phyloP scores from a whole-genome alignment of 2,329 filamentous ascomycete genomes.

The Aspergillus fischeri region DNA sequence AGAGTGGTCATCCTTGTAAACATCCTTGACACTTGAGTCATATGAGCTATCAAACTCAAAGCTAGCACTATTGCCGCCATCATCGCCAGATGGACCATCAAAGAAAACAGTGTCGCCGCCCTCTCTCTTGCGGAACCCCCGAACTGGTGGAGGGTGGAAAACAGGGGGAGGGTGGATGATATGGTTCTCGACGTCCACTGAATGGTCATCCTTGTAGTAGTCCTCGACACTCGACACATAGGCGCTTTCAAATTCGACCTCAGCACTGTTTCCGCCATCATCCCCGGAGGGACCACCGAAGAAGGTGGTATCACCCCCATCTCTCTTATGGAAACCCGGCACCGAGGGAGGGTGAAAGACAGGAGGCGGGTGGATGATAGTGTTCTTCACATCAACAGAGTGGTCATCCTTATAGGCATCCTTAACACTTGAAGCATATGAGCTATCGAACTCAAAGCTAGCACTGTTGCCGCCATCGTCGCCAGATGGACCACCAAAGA shows the following conservation, averaged over 20 bases:
- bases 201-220: conserved; percentile 12
- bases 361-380: too few relatives aligned
- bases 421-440: not conserved
- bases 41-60: conserved; percentile 8
- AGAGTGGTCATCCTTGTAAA: conserved; percentile 22
- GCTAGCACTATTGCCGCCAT: conserved; percentile 11
- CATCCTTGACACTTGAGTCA: conserved; percentile 10
- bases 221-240: not conserved
- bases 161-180: conserved; percentile 4
- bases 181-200: not conserved
- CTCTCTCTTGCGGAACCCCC: not conserved
- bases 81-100: conserved; percentile 16
- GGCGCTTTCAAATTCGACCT: rapidly evolving
- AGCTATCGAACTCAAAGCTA: not conserved
- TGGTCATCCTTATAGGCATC: too few relatives aligned
- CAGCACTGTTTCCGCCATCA: not conserved
- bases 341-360: too few relatives aligned
- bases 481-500: not conserved
- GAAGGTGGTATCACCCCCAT: too few relatives aligned
- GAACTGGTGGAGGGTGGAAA: conserved; percentile 5
- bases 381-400: too few relatives aligned
- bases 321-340: not conserved
- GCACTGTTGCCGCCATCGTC: not conserved
- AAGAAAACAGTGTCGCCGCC: not conserved
- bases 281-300: not conserved